Evolutionary conservation across 2,329 filamentous ascomycete species (phyloP), one percentile per base, ranked within the genome.

Genomic region (Fusarium brevicatenulatum): DNA sequence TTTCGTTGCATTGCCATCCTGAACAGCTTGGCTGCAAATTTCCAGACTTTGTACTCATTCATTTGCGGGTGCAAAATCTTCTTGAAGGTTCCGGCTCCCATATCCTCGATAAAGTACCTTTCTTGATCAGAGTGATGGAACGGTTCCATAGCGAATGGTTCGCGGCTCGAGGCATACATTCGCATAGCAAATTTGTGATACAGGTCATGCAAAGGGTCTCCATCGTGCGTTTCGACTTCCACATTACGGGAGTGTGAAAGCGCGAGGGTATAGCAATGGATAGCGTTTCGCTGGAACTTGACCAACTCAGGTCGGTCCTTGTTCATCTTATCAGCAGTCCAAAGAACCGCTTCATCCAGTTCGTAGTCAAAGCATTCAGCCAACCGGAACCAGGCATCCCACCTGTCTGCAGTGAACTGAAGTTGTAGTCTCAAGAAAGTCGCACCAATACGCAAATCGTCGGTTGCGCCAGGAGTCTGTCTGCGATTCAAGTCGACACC

Each of bases 261-360:
- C 1, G 88, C 88, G 43, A 91, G 83, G 1, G 87, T 89, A 76
- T 93, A 94, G 79, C 93, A 95, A 80, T 97, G 94, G 50, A 97
- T 95, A 2, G 94, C 91, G 76, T 90, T 90, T 37, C 94, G 90
- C 80, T 97, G 94, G 68, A 93, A 89, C 57, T 90, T 90, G 30
- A 94, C 88, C 49, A 97, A 82, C 65, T 97, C 94, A 8, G 85
- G 84, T 62, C 92, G 91, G 76, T 92, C 92, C 79, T 93, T 95
- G 82, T 97, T 97, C 82, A 97, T 91, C 81, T 97, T 97, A 75
- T 97, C 94, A 2, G 94, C 93, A 25, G 92, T 93, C 95, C 95
- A 97, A 9, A 95, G 89, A 9, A 97, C 93, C 11, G 91, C 90
- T 80, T 97, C 95, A 71, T 97, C 95, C 19, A 97, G 85, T 76